Base-by-base conservation (phyloP, 2,329 filamentous ascomycete genomes). In the Fusarium begoniae region DNA sequence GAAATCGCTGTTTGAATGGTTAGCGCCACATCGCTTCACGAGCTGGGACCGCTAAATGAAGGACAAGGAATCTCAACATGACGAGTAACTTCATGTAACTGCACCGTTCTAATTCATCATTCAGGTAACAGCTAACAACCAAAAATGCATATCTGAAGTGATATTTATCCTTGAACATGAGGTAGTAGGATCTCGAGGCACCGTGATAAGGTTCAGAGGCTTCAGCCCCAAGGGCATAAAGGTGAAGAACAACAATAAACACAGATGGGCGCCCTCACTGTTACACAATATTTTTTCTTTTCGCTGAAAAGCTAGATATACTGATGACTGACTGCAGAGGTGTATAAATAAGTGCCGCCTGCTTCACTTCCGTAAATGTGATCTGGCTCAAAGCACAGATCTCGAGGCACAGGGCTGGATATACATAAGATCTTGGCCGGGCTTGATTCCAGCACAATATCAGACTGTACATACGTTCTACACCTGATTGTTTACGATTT, bases 121-220 rank as follows among this genome's bases (percentile, higher is more conserved):
- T 12, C 26, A 26, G 26, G 26, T 26, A 26, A 5, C 26, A 26
- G 26, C 26, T 26, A 5, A 26, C 4, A 26, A 26, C 26, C 26
- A 26, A 5, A 26, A 26, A n/a, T 4, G 3, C 3, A 30, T 30
- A 7, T 0, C 0, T 18, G 0, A 9, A 13, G 10, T 4, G 9
- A 17, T 6, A 17, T 0, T 18, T 20, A 8, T 18, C 11, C 0
- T 18, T 18, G 2, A n/a, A 18, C 15, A 2, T 50, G 22, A n/a
- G 18, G 9, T 5, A 7, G 15, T 18, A 8, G 28, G 14, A 13
- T 50, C 45, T 35, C 14, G 32, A 35, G 32, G 32, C 32, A 35
- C 32, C 1, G 32, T 35, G 0, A 35, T 15, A 35, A 35, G 32
- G 32, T 35, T 15, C 32, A 15, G 32, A 35, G 32, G 14, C 14